Conservation (phyloP, 208 protist genomes). For the Acanthamoeba lugdunensis region DNA sequence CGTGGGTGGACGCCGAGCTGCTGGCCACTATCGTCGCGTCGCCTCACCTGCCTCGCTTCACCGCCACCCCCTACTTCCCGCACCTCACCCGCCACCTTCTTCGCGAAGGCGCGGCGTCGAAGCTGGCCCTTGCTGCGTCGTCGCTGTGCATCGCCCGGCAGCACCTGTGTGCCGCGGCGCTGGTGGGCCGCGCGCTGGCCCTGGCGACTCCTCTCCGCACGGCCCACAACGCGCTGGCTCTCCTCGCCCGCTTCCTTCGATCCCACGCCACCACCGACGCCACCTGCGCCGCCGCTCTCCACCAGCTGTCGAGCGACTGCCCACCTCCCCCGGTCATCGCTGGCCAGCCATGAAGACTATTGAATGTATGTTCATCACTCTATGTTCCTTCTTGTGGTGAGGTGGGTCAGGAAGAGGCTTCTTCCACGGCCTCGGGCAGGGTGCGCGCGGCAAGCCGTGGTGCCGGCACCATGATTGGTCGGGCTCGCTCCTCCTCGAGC, state of each 20-base stretch:
- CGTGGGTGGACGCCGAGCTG: neutral
- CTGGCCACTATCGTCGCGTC: neutral
- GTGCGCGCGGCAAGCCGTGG: too few species aligned
- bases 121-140: neutral
- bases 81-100: neutral
- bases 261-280: neutral
- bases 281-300: neutral
- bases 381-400: too few species aligned
- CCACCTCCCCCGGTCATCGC: neutral
- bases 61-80: neutral
- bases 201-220: neutral
- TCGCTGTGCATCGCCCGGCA: neutral
- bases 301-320: neutral
- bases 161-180: neutral
- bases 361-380: too few species aligned
- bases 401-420: too few species aligned
- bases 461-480: too few species aligned
- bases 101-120: neutral
- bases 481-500: neutral
- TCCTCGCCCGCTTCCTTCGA: neutral
- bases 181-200: constrained; percentile 1
- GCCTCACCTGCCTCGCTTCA: neutral
- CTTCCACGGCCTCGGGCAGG: too few species aligned
- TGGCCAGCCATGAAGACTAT: too few species aligned
- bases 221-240: neutral